Evolutionary conservation across 371 early-diverging fungal genomes (phyloP).

Genomic region (Smittium culicis): DNA sequence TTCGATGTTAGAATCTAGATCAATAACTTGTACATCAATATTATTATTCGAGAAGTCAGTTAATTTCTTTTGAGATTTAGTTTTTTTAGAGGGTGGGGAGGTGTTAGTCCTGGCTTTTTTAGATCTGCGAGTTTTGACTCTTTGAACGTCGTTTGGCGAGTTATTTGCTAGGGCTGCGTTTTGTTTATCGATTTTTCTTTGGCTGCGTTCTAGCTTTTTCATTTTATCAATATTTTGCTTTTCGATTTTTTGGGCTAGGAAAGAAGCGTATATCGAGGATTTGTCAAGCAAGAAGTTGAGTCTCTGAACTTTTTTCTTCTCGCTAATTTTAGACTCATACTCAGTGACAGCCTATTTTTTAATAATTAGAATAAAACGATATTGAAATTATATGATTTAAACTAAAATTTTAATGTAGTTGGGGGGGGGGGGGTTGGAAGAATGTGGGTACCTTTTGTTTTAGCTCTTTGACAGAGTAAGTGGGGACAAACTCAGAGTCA

Average conservation of each 20-base stretch:
- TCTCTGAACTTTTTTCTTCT: constrained; percentile 56
- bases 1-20: not conserved
- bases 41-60: not conserved
- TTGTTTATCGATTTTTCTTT: constrained; percentile 18
- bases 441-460: too few relatives aligned
- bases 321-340: constrained; percentile 30
- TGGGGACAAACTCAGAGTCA: not conserved
- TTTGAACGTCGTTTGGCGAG: not conserved
- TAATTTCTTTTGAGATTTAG: not conserved
- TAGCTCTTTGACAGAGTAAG: not conserved
- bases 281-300: constrained; percentile 65
- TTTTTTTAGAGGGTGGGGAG: not conserved
- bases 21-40: not conserved
- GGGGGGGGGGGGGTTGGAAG: too few relatives aligned
- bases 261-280: constrained; percentile 67
- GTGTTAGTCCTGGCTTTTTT: not conserved
- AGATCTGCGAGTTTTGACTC: not conserved
- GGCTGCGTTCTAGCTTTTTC: constrained; percentile 19
- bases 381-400: not conserved
- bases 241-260: constrained; percentile 60
- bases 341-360: constrained; percentile 31
- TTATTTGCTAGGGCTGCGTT: too few relatives aligned
- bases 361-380: constrained; percentile 5
- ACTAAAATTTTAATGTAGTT: too few relatives aligned
- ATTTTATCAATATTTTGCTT: constrained; percentile 45